Conservation (phyloP, 495 filamentous ascomycete genomes). For the Aspergillus avenaceus region DNA sequence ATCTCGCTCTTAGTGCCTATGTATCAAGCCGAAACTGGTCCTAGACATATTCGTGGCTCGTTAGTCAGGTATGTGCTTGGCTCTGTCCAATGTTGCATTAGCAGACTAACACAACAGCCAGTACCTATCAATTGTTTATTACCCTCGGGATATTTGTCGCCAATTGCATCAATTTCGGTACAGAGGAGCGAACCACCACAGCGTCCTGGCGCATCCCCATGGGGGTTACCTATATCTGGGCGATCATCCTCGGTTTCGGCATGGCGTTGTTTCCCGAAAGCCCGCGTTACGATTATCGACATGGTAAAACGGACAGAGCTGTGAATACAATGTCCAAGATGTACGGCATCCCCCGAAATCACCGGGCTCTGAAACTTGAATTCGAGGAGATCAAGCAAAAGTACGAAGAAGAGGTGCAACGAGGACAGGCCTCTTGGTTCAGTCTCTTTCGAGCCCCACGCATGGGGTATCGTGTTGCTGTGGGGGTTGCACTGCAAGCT, state of each 20-base stretch:
- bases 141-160: constrained; percentile 79
- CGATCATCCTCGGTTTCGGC: constrained; percentile 61
- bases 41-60: constrained; percentile 59
- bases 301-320: constrained; percentile 57
- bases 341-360: constrained; percentile 60
- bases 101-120: constrained; percentile 7
- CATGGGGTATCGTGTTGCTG: constrained; percentile 62
- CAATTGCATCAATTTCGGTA: constrained; percentile 77
- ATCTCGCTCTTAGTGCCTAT: constrained; percentile 66
- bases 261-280: constrained; percentile 71
- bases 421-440: constrained; percentile 24
- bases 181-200: constrained; percentile 38
- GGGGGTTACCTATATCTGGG: constrained; percentile 71
- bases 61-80: constrained; percentile 46
- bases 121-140: constrained; percentile 78
- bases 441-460: constrained; percentile 59
- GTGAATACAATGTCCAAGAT: constrained; percentile 60
- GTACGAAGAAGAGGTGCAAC: constrained; percentile 48
- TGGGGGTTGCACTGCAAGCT: constrained; percentile 63
- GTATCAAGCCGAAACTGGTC: constrained; percentile 67
- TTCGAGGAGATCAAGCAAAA: constrained; percentile 61
- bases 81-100: no score
- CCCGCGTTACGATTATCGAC: constrained; percentile 64
- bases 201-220: constrained; percentile 76
- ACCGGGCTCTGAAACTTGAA: constrained; percentile 59